Conservation (phyloP, 805 yeast genomes). For the Starmerella asiatica region DNA sequence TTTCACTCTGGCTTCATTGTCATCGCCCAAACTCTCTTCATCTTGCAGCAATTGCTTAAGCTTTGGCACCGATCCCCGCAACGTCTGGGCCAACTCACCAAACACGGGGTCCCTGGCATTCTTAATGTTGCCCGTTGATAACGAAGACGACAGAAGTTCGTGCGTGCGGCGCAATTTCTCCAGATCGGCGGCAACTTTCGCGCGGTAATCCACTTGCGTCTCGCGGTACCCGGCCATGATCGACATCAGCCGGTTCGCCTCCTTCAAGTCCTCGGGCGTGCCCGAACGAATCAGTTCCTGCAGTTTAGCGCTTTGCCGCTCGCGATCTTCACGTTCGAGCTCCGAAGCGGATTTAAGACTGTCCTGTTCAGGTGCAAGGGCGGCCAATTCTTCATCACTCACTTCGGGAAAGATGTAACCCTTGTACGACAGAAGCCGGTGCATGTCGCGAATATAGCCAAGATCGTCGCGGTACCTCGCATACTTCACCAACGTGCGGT, state of each 20-base stretch:
- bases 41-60: constrained; percentile 72
- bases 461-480: constrained; percentile 83
- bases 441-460: constrained; percentile 91
- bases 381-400: constrained; percentile 81
- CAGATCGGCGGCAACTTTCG: constrained; percentile 69
- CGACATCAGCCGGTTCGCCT: constrained; percentile 94
- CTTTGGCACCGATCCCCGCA: constrained; percentile 77
- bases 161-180: constrained; percentile 74
- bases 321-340: constrained; percentile 78
- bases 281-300: constrained; percentile 94
- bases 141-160: constrained; percentile 78
- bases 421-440: constrained; percentile 71
- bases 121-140: constrained; percentile 29
- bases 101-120: constrained; percentile 51
- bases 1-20: constrained; percentile 47
- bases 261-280: constrained; percentile 85
- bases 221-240: constrained; percentile 97
- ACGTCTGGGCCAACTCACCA: constrained; percentile 58
- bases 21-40: constrained; percentile 49
- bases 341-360: constrained; percentile 79
- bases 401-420: constrained; percentile 92
- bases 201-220: constrained; percentile 55
- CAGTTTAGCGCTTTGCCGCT: constrained; percentile 86
- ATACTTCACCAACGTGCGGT: constrained; percentile 82
- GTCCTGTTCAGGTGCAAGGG: constrained; percentile 62